Evolutionary conservation across 345 rosid species (phyloP), one percentile per base, ranked within the genome.

Genomic region (Boechera retrofracta): DNA sequence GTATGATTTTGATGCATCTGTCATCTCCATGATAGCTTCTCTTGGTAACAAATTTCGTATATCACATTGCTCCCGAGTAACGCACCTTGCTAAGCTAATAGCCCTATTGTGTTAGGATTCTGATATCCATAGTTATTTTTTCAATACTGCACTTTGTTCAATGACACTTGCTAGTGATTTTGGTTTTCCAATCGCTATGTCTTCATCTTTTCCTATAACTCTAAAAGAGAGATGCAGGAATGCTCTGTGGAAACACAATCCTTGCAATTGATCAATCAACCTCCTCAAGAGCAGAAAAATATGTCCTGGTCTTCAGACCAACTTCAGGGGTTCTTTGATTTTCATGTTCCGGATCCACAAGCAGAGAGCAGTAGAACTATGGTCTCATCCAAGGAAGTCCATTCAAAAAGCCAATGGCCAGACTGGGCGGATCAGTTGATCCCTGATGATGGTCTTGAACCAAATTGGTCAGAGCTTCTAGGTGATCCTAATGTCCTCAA

Each of bases 391-490:
- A 85, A 80, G 59, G 84, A 82, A 65, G 81, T 83, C 42, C 55
- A 74, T 31, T 83, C 75, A 77, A 80, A 83, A 79, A 65, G 65
- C 32, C 85, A 88, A 58, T 90, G 88, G 95, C 83, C 78, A 49
- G 89, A 88, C 57, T 89, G 92, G 94, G 87, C 91, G 0, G 86
- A 90, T 81, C 86, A 82, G 61, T 74, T 87, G 77, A 86, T 90
- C 35, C 82, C 90, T 70, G 91, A 83, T 80, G 92, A 85, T 80
- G 80, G 81, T 38, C 69, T 79, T 24, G 94, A 85, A 21, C 83
- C 89, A 33, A 82, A 88, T 59, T 94, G 97, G 97, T 80, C 86
- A 16, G 92, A 87, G 74, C 48, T 94, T 82, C 87, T 92, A 69
- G 79, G 56, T 58, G 86, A 88, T 69, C 80, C 79, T 68, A 80